These are phyloP conservation scores for Fusarium sarcochroum DNA, from an alignment of 2,329 filamentous ascomycete species.

Conservation along the genomic window DNA sequence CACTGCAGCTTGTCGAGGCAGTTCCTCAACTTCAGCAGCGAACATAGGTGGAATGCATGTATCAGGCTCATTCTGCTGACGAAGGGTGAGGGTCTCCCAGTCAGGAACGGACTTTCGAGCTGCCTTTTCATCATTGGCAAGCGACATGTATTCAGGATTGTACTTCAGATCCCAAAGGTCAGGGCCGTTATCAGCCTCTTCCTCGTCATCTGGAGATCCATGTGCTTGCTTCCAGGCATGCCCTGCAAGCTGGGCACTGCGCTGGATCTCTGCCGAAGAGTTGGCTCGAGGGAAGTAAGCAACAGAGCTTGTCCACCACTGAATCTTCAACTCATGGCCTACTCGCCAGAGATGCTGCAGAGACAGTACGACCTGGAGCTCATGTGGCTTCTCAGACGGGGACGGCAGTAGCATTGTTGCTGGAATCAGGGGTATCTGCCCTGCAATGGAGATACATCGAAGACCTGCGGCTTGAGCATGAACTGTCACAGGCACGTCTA, in stretches of 20 bases:
- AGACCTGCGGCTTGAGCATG: conserved; percentile 39
- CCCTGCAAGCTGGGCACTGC: conserved; percentile 60
- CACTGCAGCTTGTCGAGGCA: conserved; percentile 80
- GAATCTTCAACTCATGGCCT: conserved; percentile 77
- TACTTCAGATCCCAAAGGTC: conserved; percentile 80
- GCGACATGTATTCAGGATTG: conserved; percentile 64
- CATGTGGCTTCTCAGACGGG: conserved; percentile 57
- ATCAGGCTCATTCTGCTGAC: conserved; percentile 54
- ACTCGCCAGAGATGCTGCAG: conserved; percentile 94
- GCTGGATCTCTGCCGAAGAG: conserved; percentile 47
- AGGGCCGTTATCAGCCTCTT: conserved; percentile 63
- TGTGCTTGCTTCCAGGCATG: conserved; percentile 65
- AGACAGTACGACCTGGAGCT: conserved; percentile 76
- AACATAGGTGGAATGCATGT: conserved; percentile 75
- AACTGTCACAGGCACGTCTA: conserved; percentile 62
- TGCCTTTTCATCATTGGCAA: conserved; percentile 50
- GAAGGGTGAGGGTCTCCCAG: conserved; percentile 61
- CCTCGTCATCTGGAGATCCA: conserved; percentile 59
- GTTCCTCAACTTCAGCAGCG: conserved; percentile 79
- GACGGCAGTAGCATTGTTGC: conserved; percentile 77
- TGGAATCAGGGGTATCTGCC: conserved; percentile 91
- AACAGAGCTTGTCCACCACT: conserved; percentile 81
- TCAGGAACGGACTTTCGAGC: conserved; percentile 60
- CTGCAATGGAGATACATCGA: conserved; percentile 77
- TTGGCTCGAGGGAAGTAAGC: conserved; percentile 74